Base-by-base conservation (phyloP, 805 yeast species). In the Cyberlindnera maritima region DNA sequence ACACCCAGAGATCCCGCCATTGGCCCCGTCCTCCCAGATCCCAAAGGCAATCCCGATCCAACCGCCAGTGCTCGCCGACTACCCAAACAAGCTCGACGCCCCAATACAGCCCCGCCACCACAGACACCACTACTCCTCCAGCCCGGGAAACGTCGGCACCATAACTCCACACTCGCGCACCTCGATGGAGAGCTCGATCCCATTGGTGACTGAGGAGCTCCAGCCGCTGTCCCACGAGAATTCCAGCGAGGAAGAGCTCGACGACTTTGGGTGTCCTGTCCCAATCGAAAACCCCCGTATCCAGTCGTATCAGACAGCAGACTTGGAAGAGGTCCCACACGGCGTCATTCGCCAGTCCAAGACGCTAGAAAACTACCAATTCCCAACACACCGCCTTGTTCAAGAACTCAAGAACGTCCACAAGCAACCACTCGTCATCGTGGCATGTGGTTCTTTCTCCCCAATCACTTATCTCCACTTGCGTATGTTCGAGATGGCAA, bases 401-500 rank as follows among this genome's bases (percentile, higher is more conserved):
- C 79, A 81, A 20, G 75, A 76, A 45, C 66, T 91, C 59, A 68
- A 78, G 47, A 94, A 89, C 59, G 80, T 85, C 46, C 72, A 83
- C 52, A 92, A 92, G 67, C 76, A 81, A 55, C 99, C 99, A 1
- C 73, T 94, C 54, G 97, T 94, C 12, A 79, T 94, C 44, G 98
- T 94, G 23, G 97, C 98, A 1, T 94, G 99, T 68, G 99, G 99
- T 9, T 89, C 97, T 2, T 94, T 92, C 62, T 87, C 96, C 2
- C 99, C 99, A 29, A 83, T 94, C 45, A 94, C 99, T 0, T 94
- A 94, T 66, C 72, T 94, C 47, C 99, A 94, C 67, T 71, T 94
- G 60, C 77, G 99, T 48, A 94, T 94, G 98, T 94, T 94, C 65
- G 99, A 94, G 69, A 94, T 94, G 99, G 99, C 99, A 0, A 70